Base-by-base conservation (phyloP, 106 monocot genomes). In the Acorus gramineus region DNA sequence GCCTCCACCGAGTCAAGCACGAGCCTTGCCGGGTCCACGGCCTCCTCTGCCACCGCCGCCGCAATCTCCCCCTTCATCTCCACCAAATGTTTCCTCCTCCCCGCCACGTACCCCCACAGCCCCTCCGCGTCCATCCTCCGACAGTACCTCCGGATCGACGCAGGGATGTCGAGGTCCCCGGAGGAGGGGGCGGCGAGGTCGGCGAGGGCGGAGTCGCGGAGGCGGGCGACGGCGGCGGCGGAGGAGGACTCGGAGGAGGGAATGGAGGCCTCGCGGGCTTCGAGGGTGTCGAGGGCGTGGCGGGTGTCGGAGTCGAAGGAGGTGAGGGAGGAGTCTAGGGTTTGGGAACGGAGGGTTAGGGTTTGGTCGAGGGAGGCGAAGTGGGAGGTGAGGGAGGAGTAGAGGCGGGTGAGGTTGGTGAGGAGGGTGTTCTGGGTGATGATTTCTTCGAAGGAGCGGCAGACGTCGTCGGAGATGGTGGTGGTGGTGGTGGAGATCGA, bases 51-150 rank as follows among this genome's bases (percentile, higher is more conserved):
- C 10, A 79, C 56, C 9, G 83, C 83, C 6, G 61, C 69, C 1
- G 66, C 9, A 44, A 74, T 62, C 74, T 82, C 82, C 49, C 14
- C 56, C 52, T 76, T 64, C 46, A 83, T 47, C 3, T 51, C 51
- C 2, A 44, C 43, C 3, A 83, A 69, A 42, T 79, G 76, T 65
- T 69, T 71, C 43, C 72, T 63, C 2, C 65, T 63, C 5, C 64
- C 52, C 8, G 64, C 56, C 72, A 75, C 44, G 57, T 71, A 76
- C 52, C 76, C 47, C 83, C 83, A 79, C 4, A 83, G 68, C n/a
- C 61, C 75, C n/a, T 68, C 47, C 49, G 75, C 56, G 65, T 83
- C 83, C 83, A 83, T 83, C 2, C 83, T 60, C 52, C 79, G 67
- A 66, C 75, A 66, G 9, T 72, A 71, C 72, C 68, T 69, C 11